Evolutionary conservation across 805 yeast genomes (phyloP).

Genomic region (Ogataea ganodermae): DNA sequence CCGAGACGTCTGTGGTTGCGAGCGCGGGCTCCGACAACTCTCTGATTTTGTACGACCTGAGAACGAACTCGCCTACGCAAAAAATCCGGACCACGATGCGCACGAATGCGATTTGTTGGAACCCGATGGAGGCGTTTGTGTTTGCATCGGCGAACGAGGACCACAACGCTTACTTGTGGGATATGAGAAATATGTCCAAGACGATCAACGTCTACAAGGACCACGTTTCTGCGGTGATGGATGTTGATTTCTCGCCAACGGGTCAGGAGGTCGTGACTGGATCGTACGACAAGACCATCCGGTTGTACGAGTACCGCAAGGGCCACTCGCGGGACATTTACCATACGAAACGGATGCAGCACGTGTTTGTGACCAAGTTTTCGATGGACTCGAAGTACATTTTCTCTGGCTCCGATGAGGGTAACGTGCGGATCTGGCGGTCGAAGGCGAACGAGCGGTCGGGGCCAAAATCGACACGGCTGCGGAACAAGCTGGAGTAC

Average conservation of each 20-base stretch:
- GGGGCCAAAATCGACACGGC: slow-evolving; percentile 74
- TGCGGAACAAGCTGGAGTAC: slow-evolving; percentile 83
- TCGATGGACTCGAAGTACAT: slow-evolving; percentile 90
- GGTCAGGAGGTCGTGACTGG: slow-evolving; percentile 96
- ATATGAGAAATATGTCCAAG: slow-evolving; percentile 87
- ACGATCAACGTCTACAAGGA: slow-evolving; percentile 88
- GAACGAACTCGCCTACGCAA: slow-evolving; percentile 91
- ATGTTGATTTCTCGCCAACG: slow-evolving; percentile 93
- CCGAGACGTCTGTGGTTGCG: slow-evolving; percentile 87
- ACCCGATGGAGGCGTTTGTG: slow-evolving; percentile 95
- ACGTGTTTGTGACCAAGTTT: slow-evolving; percentile 79
- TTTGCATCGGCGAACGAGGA: slow-evolving; percentile 94
- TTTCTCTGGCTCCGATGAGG: slow-evolving; percentile 92
- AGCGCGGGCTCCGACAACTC: slow-evolving; percentile 91
- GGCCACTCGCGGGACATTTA: slow-evolving; percentile 96
- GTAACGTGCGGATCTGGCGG: slow-evolving; percentile 94
- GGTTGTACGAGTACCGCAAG: slow-evolving; percentile 66
- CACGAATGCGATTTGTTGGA: slow-evolving; percentile 89
- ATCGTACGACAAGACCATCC: slow-evolving; percentile 88
- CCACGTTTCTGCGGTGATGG: slow-evolving; percentile 95
- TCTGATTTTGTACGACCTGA: slow-evolving; percentile 82
- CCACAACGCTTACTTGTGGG: slow-evolving; percentile 92
- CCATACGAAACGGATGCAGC: slow-evolving; percentile 98
- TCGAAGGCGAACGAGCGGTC: slow-evolving; percentile 82
- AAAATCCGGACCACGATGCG: slow-evolving; percentile 81